These are phyloP conservation scores for Parastagonospora nodorum DNA, from an alignment of 2,329 filamentous ascomycete species.

Conservation along the genomic window DNA sequence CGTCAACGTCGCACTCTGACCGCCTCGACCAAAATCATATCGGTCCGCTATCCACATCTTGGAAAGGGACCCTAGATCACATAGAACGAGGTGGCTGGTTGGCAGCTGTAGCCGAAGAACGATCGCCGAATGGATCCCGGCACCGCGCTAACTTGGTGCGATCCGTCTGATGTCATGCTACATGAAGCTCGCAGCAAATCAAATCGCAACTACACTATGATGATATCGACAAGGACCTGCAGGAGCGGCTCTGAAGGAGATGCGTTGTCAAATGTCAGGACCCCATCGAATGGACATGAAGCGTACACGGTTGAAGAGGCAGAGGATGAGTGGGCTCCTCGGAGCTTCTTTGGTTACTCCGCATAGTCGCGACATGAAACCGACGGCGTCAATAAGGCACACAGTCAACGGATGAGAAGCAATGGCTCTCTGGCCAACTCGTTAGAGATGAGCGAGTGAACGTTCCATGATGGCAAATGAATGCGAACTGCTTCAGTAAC, in stretches of 20 bases:
- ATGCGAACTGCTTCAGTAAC: slow-evolving; percentile 1
- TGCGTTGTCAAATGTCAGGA: slow-evolving; percentile 22
- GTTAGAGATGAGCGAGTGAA: slow-evolving; percentile 10
- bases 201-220: slow-evolving; percentile 13
- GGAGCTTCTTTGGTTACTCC: slow-evolving; percentile 9
- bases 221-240: slow-evolving; percentile 2
- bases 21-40: neutral
- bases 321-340: slow-evolving; percentile 1
- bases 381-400: slow-evolving; percentile 1
- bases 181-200: slow-evolving; percentile 20
- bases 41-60: slow-evolving; percentile 6
- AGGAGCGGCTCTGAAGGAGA: slow-evolving; percentile 9
- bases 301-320: slow-evolving; percentile 2
- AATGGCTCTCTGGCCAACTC: neutral
- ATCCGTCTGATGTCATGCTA: slow-evolving; percentile 28
- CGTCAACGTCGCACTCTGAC: neutral
- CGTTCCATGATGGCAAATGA: slow-evolving; percentile 5
- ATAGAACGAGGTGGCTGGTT: slow-evolving; percentile 24
- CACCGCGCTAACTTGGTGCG: slow-evolving; percentile 5
- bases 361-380: slow-evolving; percentile 19
- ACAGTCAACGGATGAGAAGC: neutral
- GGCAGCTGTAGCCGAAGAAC: slow-evolving; percentile 24
- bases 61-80: slow-evolving; percentile 19
- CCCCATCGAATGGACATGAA: slow-evolving; percentile 12
- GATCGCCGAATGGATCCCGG: slow-evolving; percentile 9